These are phyloP conservation scores for Thinopyrum elongatum DNA, from an alignment of 176 grass and related monocot species.

Conservation along the genomic window DNA sequence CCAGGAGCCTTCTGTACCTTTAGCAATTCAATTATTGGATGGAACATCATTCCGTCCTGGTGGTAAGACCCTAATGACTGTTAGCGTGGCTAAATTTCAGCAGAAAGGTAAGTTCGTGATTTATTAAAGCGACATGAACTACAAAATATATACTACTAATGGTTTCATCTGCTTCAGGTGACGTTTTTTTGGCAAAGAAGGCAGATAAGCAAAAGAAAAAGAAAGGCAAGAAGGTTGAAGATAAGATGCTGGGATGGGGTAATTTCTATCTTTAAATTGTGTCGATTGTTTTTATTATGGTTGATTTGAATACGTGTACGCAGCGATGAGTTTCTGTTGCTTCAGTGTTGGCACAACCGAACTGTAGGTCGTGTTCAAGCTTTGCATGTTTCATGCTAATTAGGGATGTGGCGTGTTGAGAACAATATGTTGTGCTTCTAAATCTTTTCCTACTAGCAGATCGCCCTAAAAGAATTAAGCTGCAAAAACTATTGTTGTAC, in stretches of 20 bases:
- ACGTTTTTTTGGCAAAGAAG: conserved; percentile 78
- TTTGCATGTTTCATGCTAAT: conserved; percentile 25
- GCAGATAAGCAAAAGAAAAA: conserved; percentile 88
- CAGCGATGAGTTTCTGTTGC: neutral
- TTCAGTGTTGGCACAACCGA: neutral
- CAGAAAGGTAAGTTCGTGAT: conserved; percentile 69
- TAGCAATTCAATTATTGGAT: conserved; percentile 85
- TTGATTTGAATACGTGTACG: conserved; percentile 10
- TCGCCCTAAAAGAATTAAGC: neutral
- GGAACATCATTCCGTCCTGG: conserved; percentile 75
- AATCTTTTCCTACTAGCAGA: conserved; percentile 7
- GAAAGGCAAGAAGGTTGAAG: conserved; percentile 82
- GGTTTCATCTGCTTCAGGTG: conserved; percentile 48
- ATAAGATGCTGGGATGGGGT: conserved; percentile 99
- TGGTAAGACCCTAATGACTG: conserved; percentile 80
- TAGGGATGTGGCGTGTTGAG: neutral
- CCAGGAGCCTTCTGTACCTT: conserved; percentile 87
- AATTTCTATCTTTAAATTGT: conserved; percentile 29
- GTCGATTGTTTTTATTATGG: conserved; percentile 13
- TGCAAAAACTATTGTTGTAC: conserved; percentile 11
- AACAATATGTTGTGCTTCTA: neutral
- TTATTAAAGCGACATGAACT: conserved; percentile 19
- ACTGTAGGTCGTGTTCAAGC: neutral
- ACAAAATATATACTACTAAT: conserved; percentile 11
- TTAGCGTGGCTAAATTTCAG: conserved; percentile 74